Percentiles rank a stretch among this genome's conserved stretches.
phyloP scores from a whole-genome alignment of 768 basidiomycete genomes.

The Bullera alba region DNA sequence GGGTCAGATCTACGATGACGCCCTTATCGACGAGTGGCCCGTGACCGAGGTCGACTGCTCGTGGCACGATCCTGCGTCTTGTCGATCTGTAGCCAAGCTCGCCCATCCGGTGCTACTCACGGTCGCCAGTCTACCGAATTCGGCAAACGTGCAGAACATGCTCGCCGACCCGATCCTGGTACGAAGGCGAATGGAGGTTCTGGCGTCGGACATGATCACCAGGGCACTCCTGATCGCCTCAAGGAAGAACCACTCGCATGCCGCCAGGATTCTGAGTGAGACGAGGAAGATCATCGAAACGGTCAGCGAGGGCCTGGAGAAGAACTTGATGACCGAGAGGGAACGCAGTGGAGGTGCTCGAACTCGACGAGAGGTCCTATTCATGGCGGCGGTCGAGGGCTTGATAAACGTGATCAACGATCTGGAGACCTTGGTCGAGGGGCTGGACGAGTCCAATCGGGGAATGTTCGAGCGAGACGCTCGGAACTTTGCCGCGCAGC shows the following conservation, averaged over 20 bases:
- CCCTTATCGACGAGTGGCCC: conserved; percentile 95
- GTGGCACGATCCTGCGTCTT: conserved; percentile 83
- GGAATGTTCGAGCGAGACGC: conserved; percentile 89
- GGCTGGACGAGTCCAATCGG: conserved; percentile 80
- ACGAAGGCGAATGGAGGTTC: conserved; percentile 88
- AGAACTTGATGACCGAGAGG: conserved; percentile 4
- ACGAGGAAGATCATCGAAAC: conserved; percentile 85
- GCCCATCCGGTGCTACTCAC: conserved; percentile 92
- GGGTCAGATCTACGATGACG: conserved; percentile 63
- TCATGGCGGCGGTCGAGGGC: conserved; percentile 30
- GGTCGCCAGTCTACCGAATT: conserved; percentile 70
- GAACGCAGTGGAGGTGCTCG: not conserved
- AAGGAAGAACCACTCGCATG: conserved; percentile 80
- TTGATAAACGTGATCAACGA: conserved; percentile 53
- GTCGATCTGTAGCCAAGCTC: conserved; percentile 76
- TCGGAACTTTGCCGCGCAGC: conserved; percentile 93
- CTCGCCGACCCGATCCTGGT: conserved; percentile 63
- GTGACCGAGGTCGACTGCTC: conserved; percentile 92
- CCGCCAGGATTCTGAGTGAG: conserved; percentile 70
- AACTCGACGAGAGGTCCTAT: conserved; percentile 48
- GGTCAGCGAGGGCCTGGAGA: conserved; percentile 64
- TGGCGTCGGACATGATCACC: conserved; percentile 96
- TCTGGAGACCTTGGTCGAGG: conserved; percentile 76
- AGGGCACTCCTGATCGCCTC: conserved; percentile 86
- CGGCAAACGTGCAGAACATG: conserved; percentile 32